Evolutionary conservation across 441 rosid species (phyloP), one percentile per base, ranked within the genome.

Genomic region (Corymbia calophylla): DNA sequence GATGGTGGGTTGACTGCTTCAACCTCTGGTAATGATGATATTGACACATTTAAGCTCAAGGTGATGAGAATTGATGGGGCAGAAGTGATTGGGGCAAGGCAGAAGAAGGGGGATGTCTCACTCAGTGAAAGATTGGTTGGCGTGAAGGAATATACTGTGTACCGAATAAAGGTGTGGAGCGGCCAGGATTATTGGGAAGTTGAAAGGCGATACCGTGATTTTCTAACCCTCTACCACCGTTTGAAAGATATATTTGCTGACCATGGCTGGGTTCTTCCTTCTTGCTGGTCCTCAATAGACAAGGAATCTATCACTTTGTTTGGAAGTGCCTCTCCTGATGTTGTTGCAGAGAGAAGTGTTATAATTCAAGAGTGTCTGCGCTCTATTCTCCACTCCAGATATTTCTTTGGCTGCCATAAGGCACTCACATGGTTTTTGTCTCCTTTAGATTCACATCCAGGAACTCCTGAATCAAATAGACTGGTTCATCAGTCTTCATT

Each of bases 61-160:
- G 89, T 92, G 49, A 91, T 87, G 81, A 95, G 93, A 93, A 94
- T 97, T 90, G 97, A 98, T 92, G 94, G 96, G 89, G 93, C 95
- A 88, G 99, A 97, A 93, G 97, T 97, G 89, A 94, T 97, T 17
- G 99, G 98, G 77, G 99, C 98, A 88, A 96, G 95, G 94, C 97
- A 96, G 94, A 96, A 94, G 96, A 95, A 93, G 92, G 99, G 99
- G 56, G 95, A 97, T 91, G 97, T 97, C 90, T 98, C 99, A 5
- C 90, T 98, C 62, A 95, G 98, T 90, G 99, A 98, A 93, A 96
- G 98, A 90, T 94, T 98, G 90, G 99, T 98, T 93, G 99, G 99
- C 32, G 99, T 98, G 88, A 97, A 94, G 94, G 98, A 96, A 92
- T 98, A 95, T 90, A 97, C 99, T 53, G 97, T 96, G 55, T 97